Evolutionary conservation across 2,329 filamentous ascomycete genomes (phyloP).

Genomic region (Colletotrichum sp.): DNA sequence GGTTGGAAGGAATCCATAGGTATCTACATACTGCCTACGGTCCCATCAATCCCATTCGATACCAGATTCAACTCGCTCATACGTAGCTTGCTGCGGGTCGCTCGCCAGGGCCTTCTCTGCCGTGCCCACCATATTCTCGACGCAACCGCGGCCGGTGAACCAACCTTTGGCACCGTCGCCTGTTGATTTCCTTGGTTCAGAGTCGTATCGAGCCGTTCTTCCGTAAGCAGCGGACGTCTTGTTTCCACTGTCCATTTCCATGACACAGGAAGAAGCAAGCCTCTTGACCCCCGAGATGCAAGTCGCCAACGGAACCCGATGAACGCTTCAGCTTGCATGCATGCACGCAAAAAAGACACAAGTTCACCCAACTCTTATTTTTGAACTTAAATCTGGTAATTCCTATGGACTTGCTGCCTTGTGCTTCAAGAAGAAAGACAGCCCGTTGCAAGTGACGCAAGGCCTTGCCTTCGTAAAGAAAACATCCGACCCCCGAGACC

Average conservation of each 20-base stretch:
- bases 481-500: background rate
- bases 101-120: background rate
- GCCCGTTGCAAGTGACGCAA: background rate
- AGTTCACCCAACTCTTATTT: background rate
- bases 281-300: background rate
- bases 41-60: slow-evolving; percentile 4
- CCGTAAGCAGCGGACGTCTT: background rate
- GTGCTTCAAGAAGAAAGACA: background rate
- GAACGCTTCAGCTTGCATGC: background rate
- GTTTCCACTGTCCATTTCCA: background rate
- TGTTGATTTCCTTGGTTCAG: background rate
- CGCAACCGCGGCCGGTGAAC: background rate
- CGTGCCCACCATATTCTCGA: slow-evolving; percentile 2
- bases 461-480: background rate
- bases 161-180: background rate
- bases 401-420: background rate
- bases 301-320: background rate
- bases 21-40: background rate
- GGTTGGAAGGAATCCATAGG: background rate
- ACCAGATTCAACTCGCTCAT: background rate
- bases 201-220: slow-evolving; percentile 1
- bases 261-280: background rate
- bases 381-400: background rate
- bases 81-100: background rate
- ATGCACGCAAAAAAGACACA: background rate